Evolutionary conservation across 2,329 filamentous ascomycete genomes (phyloP).

Genomic region (Xylaria digitata): DNA sequence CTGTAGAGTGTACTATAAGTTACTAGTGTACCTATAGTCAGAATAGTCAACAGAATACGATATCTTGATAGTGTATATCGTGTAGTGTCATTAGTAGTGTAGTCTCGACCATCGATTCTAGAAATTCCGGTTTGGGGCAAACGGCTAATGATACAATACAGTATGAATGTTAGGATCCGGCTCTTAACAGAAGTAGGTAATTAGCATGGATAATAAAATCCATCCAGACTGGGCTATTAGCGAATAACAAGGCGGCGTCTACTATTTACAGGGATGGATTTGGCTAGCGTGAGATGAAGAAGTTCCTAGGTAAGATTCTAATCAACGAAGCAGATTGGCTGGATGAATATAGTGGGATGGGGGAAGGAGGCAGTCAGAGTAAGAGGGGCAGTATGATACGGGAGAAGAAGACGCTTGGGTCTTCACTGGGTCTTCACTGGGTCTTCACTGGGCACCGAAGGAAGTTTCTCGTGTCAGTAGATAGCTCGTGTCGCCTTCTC

Average conservation of each 20-base stretch:
- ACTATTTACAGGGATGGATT: slow-evolving; percentile 11
- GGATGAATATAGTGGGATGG: neutral
- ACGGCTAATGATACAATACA: slow-evolving; percentile 22
- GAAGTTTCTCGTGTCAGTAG: no score
- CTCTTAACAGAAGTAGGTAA: slow-evolving; percentile 21
- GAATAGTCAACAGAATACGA: no score
- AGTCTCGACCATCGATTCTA: slow-evolving; percentile 1
- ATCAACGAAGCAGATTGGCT: slow-evolving; percentile 4
- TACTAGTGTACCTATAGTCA: no score
- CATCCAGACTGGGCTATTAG: neutral
- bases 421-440: no score
- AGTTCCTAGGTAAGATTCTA: slow-evolving; percentile 24
- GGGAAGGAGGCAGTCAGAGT: no score
- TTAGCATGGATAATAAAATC: slow-evolving; percentile 1
- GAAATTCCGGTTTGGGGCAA: slow-evolving; percentile 14
- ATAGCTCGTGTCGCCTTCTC: no score
- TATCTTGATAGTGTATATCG: neutral
- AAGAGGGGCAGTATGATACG: no score
- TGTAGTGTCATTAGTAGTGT: neutral
- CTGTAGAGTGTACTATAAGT: no score
- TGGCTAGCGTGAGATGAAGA: slow-evolving; percentile 9
- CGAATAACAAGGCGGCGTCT: slow-evolving; percentile 22
- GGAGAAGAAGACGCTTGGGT: no score
- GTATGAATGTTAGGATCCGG: slow-evolving; percentile 13
- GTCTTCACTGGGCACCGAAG: no score